Percentiles rank a stretch among this genome's conserved stretches.
Evolutionary conservation across 225 moss, liverwort and hornwort species (phyloP).

Genomic region (Takakia lepidozioides): DNA sequence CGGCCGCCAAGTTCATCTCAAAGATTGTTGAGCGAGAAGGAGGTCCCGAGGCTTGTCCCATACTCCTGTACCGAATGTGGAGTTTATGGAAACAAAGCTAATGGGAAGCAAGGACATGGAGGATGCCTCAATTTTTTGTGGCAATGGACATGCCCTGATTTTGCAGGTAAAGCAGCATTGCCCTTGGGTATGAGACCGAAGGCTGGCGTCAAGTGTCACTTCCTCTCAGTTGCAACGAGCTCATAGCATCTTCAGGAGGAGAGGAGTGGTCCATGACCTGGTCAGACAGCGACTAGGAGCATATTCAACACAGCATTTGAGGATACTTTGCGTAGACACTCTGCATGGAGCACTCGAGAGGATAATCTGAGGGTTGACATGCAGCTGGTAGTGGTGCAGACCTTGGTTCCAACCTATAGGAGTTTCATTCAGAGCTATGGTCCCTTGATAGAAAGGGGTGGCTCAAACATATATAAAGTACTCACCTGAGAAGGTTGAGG

Average conservation of each 20-base stretch:
- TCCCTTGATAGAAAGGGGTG: slow-evolving; percentile 41
- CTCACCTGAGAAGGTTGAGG: slow-evolving; percentile 69
- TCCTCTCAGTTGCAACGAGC: slow-evolving; percentile 59
- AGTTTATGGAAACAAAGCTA: too few relatives aligned
- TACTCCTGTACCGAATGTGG: too few relatives aligned
- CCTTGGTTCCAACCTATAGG: slow-evolving; percentile 65
- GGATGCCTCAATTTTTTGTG: not conserved
- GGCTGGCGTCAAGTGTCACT: slow-evolving; percentile 64
- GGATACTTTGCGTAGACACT: slow-evolving; percentile 55
- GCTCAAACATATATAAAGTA: slow-evolving; percentile 56
- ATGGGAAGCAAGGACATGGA: too few relatives aligned
- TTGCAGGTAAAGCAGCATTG: slow-evolving; percentile 66
- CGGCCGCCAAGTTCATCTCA: too few relatives aligned
- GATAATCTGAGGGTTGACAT: slow-evolving; percentile 66
- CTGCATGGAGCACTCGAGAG: slow-evolving; percentile 65
- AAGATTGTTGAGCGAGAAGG: too few relatives aligned
- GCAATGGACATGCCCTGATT: not conserved
- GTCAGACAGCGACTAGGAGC: slow-evolving; percentile 49
- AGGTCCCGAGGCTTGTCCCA: too few relatives aligned
- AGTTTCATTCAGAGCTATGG: slow-evolving; percentile 40
- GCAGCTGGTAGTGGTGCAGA: slow-evolving; percentile 63
- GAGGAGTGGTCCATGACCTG: slow-evolving; percentile 45
- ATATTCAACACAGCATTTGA: slow-evolving; percentile 63
- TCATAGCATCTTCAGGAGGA: slow-evolving; percentile 36
- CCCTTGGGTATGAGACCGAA: slow-evolving; percentile 60